A percentile compares a stretch with the other conserved stretches of the same genome.
phyloP scores from a whole-genome alignment of 768 basidiomycete species.

The Trametes sanguinea region DNA sequence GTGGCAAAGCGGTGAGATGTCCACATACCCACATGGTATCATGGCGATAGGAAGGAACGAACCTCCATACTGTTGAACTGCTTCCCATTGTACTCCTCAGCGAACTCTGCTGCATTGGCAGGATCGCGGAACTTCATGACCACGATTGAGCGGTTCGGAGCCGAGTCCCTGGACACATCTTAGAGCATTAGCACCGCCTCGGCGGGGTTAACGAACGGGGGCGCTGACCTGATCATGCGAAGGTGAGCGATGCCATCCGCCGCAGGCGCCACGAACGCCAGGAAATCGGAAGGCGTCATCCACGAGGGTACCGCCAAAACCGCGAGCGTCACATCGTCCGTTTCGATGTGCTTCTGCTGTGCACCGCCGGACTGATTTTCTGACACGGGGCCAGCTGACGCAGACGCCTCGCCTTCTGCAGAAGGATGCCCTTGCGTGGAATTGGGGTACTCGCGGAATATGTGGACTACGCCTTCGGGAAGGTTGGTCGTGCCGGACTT shows the following conservation, averaged over 20 bases:
- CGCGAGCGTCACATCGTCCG: constrained; percentile 75
- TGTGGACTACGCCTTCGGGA: constrained; percentile 79
- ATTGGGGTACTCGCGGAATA: constrained; percentile 63
- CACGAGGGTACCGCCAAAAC: constrained; percentile 92
- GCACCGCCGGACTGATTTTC: neutral
- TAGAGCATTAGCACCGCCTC: neutral
- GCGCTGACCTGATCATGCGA: constrained; percentile 80
- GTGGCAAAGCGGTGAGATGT: constrained; percentile 3
- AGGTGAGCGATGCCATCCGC: constrained; percentile 85
- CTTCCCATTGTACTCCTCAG: constrained; percentile 87
- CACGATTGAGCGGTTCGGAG: constrained; percentile 88
- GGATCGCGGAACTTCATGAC: constrained; percentile 80
- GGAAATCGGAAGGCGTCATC: constrained; percentile 94
- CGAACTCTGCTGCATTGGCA: constrained; percentile 77
- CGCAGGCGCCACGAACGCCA: constrained; percentile 88
- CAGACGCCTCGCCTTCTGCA: constrained; percentile 6
- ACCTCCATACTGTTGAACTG: constrained; percentile 91
- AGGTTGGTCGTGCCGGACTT: constrained; percentile 71
- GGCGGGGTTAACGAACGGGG: neutral
- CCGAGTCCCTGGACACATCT: constrained; percentile 59
- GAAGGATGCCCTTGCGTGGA: constrained; percentile 1
- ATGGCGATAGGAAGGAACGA: constrained; percentile 18
- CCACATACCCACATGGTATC: neutral
- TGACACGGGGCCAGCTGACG: constrained; percentile 5
- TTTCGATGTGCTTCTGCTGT: constrained; percentile 5